Percentiles rank a stretch among this genome's conserved stretches.
Evolutionary conservation across 768 basidiomycete genomes (phyloP).

Genomic region (Leccinum imitatum): DNA sequence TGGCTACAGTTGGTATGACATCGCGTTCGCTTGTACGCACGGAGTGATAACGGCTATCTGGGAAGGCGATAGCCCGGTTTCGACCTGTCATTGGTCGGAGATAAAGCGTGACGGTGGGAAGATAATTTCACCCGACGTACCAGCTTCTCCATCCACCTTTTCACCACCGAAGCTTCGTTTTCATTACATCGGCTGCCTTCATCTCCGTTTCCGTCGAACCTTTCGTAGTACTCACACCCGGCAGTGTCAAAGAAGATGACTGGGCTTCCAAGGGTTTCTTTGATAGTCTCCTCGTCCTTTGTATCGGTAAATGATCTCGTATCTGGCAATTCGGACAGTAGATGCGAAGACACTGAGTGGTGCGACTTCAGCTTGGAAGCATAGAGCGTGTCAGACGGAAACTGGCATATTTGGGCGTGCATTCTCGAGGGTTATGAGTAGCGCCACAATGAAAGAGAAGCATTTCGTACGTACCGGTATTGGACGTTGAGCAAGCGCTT

Average conservation of each 20-base stretch:
- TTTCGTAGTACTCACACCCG: constrained; percentile 91
- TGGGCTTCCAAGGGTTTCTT: constrained; percentile 71
- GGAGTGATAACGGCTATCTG: constrained; percentile 91
- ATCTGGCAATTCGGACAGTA: constrained; percentile 69
- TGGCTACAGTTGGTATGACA: neutral
- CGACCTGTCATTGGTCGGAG: constrained; percentile 41
- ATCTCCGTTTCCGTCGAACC: constrained; percentile 72
- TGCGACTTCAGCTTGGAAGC: constrained; percentile 67
- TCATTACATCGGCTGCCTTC: constrained; percentile 93
- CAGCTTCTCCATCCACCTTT: constrained; percentile 77
- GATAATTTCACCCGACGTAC: constrained; percentile 39
- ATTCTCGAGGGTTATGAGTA: constrained; percentile 50
- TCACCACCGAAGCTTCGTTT: constrained; percentile 88
- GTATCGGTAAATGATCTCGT: constrained; percentile 34
- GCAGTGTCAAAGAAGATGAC: constrained; percentile 94
- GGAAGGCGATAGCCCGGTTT: constrained; percentile 55
- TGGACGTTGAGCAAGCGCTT: constrained; percentile 89
- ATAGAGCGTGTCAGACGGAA: constrained; percentile 85
- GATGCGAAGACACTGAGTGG: constrained; percentile 64
- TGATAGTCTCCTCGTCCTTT: constrained; percentile 61
- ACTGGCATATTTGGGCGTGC: constrained; percentile 82
- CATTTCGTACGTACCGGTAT: constrained; percentile 61
- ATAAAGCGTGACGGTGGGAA: neutral
- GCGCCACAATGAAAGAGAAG: neutral
- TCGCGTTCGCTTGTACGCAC: constrained; percentile 37